Conservation (phyloP, 2,329 filamentous ascomycete species). For the Fusarium sp. region DNA sequence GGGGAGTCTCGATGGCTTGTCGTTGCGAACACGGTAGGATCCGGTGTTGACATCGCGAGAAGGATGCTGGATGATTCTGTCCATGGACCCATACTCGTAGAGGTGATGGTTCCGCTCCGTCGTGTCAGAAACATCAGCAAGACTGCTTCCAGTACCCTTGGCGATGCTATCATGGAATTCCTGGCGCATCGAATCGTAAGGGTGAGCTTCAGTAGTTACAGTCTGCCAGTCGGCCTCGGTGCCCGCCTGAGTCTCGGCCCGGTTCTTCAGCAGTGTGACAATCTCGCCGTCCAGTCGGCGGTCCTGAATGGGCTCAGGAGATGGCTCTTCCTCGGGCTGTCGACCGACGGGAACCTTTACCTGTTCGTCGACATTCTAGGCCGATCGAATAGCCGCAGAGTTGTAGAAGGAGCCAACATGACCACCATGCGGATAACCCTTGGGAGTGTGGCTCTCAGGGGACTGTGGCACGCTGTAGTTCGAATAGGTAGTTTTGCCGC, state of each 20-base stretch:
- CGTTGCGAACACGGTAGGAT: constrained; percentile 37
- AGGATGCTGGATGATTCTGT: constrained; percentile 46
- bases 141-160: constrained; percentile 55
- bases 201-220: constrained; percentile 46
- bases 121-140: constrained; percentile 58
- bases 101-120: constrained; percentile 29
- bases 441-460: constrained; percentile 4
- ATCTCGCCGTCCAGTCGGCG: constrained; percentile 30
- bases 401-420: constrained; percentile 51
- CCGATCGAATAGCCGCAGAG: constrained; percentile 50
- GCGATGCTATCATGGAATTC: constrained; percentile 39
- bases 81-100: constrained; percentile 38
- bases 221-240: constrained; percentile 52
- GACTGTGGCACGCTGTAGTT: constrained; percentile 3
- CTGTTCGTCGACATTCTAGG: constrained; percentile 56
- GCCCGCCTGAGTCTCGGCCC: constrained; percentile 22
- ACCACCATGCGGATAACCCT: constrained; percentile 7
- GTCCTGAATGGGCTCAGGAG: constrained; percentile 7
- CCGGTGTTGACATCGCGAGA: constrained; percentile 4
- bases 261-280: constrained; percentile 28
- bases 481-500: constrained; percentile 38
- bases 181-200: constrained; percentile 32
- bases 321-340: constrained; percentile 9
- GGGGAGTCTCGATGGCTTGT: constrained; percentile 32
- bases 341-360: constrained; percentile 51